Conservation (phyloP, 2,329 filamentous ascomycete genomes). For the Allantophomopsis cytisporea region DNA sequence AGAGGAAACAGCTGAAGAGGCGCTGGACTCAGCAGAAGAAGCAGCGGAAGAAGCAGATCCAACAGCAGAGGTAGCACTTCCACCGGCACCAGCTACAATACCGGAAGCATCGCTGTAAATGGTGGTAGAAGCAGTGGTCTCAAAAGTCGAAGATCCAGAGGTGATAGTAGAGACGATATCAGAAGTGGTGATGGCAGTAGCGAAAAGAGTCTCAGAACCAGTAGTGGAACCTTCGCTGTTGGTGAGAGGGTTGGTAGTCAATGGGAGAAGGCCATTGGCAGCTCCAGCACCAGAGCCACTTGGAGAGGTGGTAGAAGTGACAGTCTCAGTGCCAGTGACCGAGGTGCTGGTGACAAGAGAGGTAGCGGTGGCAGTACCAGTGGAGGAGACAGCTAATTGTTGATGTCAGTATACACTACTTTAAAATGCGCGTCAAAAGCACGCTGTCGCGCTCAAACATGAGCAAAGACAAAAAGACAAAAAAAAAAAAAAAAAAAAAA, state of each 20-base stretch:
- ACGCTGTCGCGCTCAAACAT: too few species aligned
- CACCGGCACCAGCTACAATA: background rate
- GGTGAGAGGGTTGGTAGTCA: background rate
- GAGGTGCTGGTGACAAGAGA: background rate
- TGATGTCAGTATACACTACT: background rate
- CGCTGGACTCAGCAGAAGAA: background rate
- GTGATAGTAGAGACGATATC: background rate
- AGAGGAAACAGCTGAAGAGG: background rate
- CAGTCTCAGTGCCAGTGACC: background rate
- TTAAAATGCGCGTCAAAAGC: background rate
- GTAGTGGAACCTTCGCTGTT: background rate
- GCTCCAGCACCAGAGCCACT: background rate
- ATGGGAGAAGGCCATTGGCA: background rate
- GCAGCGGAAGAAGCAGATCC: background rate
- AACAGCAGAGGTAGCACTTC: background rate
- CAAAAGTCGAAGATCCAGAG: background rate
- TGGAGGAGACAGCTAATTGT: slow-evolving; percentile 2
- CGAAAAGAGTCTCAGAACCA: background rate
- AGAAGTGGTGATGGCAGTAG: background rate
- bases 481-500: too few species aligned
- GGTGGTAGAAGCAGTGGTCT: background rate
- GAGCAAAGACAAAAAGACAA: too few species aligned
- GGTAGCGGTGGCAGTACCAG: background rate
- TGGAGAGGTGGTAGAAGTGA: background rate
- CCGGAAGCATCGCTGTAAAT: background rate